These are phyloP conservation scores for Chenopodium formosanum DNA, from an alignment of 148 eudicot species.

Conservation along the genomic window DNA sequence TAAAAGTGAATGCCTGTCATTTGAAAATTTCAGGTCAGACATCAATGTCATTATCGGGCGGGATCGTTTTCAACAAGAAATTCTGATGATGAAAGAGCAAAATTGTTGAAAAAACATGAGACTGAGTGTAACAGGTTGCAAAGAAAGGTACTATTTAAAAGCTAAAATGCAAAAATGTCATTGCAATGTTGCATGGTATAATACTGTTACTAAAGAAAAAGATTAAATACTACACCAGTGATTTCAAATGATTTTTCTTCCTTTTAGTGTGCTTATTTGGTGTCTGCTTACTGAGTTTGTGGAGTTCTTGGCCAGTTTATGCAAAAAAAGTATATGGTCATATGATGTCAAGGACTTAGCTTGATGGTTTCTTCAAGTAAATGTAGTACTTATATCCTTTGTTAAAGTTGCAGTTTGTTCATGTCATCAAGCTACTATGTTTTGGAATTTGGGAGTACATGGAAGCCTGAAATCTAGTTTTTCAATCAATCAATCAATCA, in stretches of 20 bases:
- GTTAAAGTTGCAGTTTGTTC: neutral
- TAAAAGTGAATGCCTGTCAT: too few relatives aligned
- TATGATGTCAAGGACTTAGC: neutral
- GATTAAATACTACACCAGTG: too few relatives aligned
- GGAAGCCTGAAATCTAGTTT: too few relatives aligned
- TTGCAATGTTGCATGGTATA: neutral
- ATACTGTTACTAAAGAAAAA: neutral
- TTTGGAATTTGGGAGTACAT: too few relatives aligned
- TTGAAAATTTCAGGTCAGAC: conserved; percentile 52
- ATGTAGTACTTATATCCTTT: neutral
- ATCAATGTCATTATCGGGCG: conserved; percentile 58
- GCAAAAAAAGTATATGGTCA: neutral
- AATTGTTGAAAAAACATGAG: conserved; percentile 46
- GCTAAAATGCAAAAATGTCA: neutral
- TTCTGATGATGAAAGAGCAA: conserved; percentile 40
- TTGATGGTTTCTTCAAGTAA: neutral
- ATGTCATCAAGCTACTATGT: neutral
- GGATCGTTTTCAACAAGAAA: conserved; percentile 50
- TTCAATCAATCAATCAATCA: too few relatives aligned
- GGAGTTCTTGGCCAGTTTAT: neutral
- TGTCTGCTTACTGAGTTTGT: neutral
- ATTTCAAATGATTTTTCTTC: neutral
- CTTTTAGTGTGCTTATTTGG: neutral
- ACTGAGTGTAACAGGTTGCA: conserved; percentile 53
- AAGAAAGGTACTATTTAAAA: conserved; percentile 41